phyloP scores from a whole-genome alignment of 1,284 basidiomycete species.

The Boletus sp. region DNA sequence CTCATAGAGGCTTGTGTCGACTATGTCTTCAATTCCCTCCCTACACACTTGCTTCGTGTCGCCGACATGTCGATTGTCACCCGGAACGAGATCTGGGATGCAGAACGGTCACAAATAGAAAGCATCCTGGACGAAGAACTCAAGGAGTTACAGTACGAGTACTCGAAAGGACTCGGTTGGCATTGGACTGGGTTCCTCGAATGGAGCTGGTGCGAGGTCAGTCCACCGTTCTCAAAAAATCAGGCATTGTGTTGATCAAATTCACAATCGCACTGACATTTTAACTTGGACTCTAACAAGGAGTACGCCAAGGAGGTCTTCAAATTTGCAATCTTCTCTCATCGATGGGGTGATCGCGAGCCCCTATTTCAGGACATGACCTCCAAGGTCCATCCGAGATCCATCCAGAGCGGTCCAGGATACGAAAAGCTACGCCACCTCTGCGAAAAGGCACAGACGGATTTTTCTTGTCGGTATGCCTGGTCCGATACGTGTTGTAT shows the following conservation, averaged over 20 bases:
- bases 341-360: constrained; percentile 15
- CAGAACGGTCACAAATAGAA: constrained; percentile 5
- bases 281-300: not conserved
- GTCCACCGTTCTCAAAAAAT: not conserved
- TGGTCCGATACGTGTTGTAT: constrained; percentile 19
- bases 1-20: constrained; percentile 9
- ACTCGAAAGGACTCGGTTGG: constrained; percentile 8
- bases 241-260: not conserved
- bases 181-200: constrained; percentile 14
- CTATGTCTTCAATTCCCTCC: constrained; percentile 14
- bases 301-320: constrained; percentile 9
- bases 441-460: constrained; percentile 7
- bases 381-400: not conserved
- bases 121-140: constrained; percentile 6
- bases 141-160: not conserved
- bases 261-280: not conserved
- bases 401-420: constrained; percentile 1
- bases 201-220: constrained; percentile 11
- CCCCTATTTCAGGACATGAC: constrained; percentile 8
- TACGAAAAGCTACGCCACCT: constrained; percentile 8
- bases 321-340: constrained; percentile 16
- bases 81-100: constrained; percentile 15
- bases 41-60: constrained; percentile 11
- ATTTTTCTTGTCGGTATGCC: constrained; percentile 9
- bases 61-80: constrained; percentile 11